phyloP scores from a whole-genome alignment of 495 filamentous ascomycete genomes.

The Aspergillus olivimuriae region DNA sequence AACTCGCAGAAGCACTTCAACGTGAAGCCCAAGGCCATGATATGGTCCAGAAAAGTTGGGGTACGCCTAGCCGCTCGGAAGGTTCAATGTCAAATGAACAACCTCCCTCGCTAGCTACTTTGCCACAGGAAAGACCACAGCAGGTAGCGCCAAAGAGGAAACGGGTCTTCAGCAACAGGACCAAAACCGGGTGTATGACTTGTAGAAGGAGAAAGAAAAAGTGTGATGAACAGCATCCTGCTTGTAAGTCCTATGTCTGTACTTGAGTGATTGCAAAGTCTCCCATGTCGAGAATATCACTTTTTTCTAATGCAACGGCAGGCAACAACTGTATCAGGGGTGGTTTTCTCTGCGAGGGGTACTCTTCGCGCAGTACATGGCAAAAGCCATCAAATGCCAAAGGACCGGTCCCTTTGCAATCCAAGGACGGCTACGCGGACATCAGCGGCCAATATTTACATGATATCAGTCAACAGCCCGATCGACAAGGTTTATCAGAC shows the following conservation, averaged over 20 bases:
- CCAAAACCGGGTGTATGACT: conserved; percentile 96
- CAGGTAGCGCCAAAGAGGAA: conserved; percentile 77
- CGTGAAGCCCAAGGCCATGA: conserved; percentile 42
- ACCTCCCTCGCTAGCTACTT: conserved; percentile 27
- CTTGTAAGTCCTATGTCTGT: conserved; percentile 74
- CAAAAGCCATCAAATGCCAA: conserved; percentile 55
- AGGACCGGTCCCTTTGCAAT: conserved; percentile 72
- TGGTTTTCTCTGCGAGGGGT: conserved; percentile 91
- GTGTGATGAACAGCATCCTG: conserved; percentile 91
- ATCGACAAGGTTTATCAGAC: conserved; percentile 30
- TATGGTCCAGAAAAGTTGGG: conserved; percentile 23
- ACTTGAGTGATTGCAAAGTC: too few relatives aligned
- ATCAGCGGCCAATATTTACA: conserved; percentile 38
- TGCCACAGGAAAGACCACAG: conserved; percentile 33
- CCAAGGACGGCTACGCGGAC: conserved; percentile 67
- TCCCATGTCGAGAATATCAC: too few relatives aligned
- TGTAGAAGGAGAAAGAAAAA: conserved; percentile 96
- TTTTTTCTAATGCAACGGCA: conserved; percentile 25
- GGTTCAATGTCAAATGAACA: conserved; percentile 27
- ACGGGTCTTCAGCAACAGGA: conserved; percentile 89
- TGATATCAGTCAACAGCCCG: conserved; percentile 44
- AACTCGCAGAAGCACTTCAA: conserved; percentile 45
- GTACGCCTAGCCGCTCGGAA: conserved; percentile 25
- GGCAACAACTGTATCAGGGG: conserved; percentile 91
- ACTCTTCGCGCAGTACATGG: conserved; percentile 72